Conservation (phyloP, 257 asterid species). For the Nicotiana paniculata region DNA sequence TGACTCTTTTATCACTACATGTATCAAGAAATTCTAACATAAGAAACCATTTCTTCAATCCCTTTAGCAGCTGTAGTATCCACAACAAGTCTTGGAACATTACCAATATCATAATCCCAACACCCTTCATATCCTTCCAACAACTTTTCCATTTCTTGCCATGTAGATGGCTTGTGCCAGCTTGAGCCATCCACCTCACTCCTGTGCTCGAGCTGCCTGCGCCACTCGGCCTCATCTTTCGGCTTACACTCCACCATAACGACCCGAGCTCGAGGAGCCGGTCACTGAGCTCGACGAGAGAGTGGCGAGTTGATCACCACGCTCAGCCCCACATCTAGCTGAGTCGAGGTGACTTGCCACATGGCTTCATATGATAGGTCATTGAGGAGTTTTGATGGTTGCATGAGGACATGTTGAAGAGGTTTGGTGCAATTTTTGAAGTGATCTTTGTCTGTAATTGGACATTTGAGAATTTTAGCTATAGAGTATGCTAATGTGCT, state of each 20-base stretch:
- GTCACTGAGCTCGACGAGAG: conserved; percentile 39
- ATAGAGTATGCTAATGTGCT: conserved; percentile 53
- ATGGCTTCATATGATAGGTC: conserved; percentile 64
- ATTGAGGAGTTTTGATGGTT: conserved; percentile 38
- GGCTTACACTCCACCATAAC: conserved; percentile 59
- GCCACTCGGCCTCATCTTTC: conserved; percentile 54
- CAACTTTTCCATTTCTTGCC: conserved; percentile 60
- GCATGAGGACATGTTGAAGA: conserved; percentile 31
- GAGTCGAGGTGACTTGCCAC: conserved; percentile 50
- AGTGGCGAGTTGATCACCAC: conserved; percentile 64
- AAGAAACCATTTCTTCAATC: conserved; percentile 27
- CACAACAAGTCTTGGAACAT: conserved; percentile 47
- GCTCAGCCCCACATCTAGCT: conserved; percentile 47
- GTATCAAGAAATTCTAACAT: conserved; percentile 27
- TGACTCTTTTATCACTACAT: not conserved
- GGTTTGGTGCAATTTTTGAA: conserved; percentile 46
- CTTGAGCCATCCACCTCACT: conserved; percentile 28
- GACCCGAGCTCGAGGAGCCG: conserved; percentile 31
- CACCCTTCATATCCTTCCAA: conserved; percentile 59
- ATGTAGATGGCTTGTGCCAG: conserved; percentile 67
- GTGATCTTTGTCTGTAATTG: conserved; percentile 68
- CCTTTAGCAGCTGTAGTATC: conserved; percentile 45
- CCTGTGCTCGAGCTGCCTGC: conserved; percentile 53
- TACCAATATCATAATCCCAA: conserved; percentile 68
- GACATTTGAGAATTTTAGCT: conserved; percentile 48